These are phyloP conservation scores for Picochlorum sp. DNA, from an alignment of 139 green algal genomes.

Conservation along the genomic window DNA sequence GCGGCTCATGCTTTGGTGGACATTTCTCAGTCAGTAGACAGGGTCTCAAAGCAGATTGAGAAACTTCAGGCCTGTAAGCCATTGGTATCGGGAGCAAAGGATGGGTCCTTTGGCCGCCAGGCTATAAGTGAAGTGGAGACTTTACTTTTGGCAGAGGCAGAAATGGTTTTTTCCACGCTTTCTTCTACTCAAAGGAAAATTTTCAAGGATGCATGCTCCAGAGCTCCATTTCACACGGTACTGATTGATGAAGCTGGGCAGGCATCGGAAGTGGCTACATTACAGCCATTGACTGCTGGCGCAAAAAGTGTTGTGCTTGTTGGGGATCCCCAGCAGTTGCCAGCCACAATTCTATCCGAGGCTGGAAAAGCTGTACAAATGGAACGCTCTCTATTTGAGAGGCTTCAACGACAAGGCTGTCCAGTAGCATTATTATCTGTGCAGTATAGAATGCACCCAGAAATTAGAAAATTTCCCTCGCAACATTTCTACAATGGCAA, in stretches of 20 bases:
- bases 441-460: slow-evolving; percentile 91
- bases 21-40: slow-evolving; percentile 7
- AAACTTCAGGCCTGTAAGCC: slow-evolving; percentile 26
- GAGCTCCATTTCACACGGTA: slow-evolving; percentile 40
- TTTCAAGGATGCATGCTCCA: slow-evolving; percentile 14
- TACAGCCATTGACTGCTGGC: slow-evolving; percentile 77
- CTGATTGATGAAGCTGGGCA: slow-evolving; percentile 94
- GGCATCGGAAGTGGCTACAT: slow-evolving; percentile 66
- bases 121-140: slow-evolving; percentile 36
- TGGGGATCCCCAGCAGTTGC: slow-evolving; percentile 89
- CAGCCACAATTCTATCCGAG: slow-evolving; percentile 74
- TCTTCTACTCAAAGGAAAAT: slow-evolving; percentile 52
- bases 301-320: slow-evolving; percentile 65
- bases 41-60: slow-evolving; percentile 17
- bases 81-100: slow-evolving; percentile 15
- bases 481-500: slow-evolving; percentile 69
- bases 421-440: slow-evolving; percentile 50
- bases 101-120: slow-evolving; percentile 24
- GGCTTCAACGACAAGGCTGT: slow-evolving; percentile 44
- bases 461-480: slow-evolving; percentile 77
- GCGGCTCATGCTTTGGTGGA: slow-evolving; percentile 19
- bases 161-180: slow-evolving; percentile 84
- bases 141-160: slow-evolving; percentile 45
- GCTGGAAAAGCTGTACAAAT: slow-evolving; percentile 47
- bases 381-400: slow-evolving; percentile 80